Percentiles rank a stretch among this genome's conserved stretches.
These are phyloP conservation scores for Trametes sp. DNA, from an alignment of 1,284 basidiomycete genomes.

Conservation along the genomic window DNA sequence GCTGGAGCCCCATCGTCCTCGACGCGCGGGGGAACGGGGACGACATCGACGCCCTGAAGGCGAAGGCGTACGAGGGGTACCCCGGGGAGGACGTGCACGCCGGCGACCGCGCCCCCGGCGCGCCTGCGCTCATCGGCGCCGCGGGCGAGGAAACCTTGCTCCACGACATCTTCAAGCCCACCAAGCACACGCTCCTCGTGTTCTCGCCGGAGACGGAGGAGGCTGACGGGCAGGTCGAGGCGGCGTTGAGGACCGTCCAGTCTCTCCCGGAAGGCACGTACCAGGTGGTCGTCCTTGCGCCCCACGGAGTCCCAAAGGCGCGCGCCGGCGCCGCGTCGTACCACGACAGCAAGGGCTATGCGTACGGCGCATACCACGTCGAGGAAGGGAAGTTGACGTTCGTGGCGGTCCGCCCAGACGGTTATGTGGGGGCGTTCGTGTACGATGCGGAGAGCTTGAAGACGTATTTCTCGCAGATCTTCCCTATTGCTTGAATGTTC, in stretches of 20 bases:
- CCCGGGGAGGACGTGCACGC: slow-evolving; percentile 41
- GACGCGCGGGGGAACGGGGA: slow-evolving; percentile 41
- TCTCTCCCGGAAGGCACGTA: slow-evolving; percentile 10
- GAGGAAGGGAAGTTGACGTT: slow-evolving; percentile 17
- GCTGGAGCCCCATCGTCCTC: slow-evolving; percentile 54
- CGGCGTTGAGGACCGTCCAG: not conserved
- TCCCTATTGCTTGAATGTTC: not conserved
- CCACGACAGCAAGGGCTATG: slow-evolving; percentile 30
- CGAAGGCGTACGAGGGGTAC: slow-evolving; percentile 16
- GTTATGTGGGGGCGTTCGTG: slow-evolving; percentile 35
- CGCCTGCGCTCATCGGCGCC: slow-evolving; percentile 42
- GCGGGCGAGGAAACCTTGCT: slow-evolving; percentile 30
- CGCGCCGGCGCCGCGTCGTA: not conserved
- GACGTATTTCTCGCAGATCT: slow-evolving; percentile 28
- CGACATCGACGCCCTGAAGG: slow-evolving; percentile 16
- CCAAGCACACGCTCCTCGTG: slow-evolving; percentile 40
- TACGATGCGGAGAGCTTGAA: slow-evolving; percentile 25
- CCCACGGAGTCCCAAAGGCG: slow-evolving; percentile 4
- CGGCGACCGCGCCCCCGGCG: slow-evolving; percentile 56
- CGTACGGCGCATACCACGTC: slow-evolving; percentile 28
- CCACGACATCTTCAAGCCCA: slow-evolving; percentile 35
- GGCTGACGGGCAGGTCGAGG: slow-evolving; percentile 9
- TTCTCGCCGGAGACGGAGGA: slow-evolving; percentile 25
- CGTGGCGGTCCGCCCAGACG: slow-evolving; percentile 37
- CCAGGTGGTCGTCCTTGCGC: slow-evolving; percentile 23